Conservation (phyloP, 2,329 filamentous ascomycete species). For the Mycocentrospora acerina region DNA sequence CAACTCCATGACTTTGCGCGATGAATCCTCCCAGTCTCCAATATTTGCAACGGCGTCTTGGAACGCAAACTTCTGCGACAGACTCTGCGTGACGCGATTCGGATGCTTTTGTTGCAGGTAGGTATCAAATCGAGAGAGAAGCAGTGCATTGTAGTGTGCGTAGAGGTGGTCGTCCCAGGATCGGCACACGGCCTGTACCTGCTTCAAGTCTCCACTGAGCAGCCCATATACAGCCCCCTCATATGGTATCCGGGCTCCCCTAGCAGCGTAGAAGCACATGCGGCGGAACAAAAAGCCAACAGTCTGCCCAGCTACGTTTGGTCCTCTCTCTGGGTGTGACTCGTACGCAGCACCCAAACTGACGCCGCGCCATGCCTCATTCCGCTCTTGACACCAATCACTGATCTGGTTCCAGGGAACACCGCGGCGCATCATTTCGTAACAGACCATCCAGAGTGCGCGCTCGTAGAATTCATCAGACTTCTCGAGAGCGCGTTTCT, state of each 20-base stretch:
- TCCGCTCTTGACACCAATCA: constrained; percentile 82
- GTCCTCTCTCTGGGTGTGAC: constrained; percentile 43
- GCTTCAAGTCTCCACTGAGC: constrained; percentile 79
- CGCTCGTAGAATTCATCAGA: constrained; percentile 88
- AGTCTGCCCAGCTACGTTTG: constrained; percentile 41
- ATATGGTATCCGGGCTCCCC: constrained; percentile 70
- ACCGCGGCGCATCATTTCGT: constrained; percentile 88
- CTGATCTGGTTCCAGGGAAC: constrained; percentile 70
- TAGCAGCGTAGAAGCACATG: constrained; percentile 73
- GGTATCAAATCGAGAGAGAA: constrained; percentile 76
- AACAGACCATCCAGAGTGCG: constrained; percentile 91
- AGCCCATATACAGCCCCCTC: constrained; percentile 90
- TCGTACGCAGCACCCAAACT: constrained; percentile 72
- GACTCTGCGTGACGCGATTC: constrained; percentile 53
- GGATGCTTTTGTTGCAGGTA: constrained; percentile 62
- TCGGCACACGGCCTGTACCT: constrained; percentile 73
- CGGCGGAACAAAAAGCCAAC: constrained; percentile 67
- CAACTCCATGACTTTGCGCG: constrained; percentile 58
- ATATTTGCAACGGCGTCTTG: constrained; percentile 67
- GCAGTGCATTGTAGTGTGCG: constrained; percentile 80
- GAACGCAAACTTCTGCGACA: constrained; percentile 61
- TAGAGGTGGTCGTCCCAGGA: constrained; percentile 88
- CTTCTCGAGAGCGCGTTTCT: constrained; percentile 72
- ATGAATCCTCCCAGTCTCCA: constrained; percentile 56
- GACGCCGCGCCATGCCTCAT: constrained; percentile 86